Evolutionary conservation across 1,284 basidiomycete species (phyloP).

Genomic region (Cutaneotrichosporon cavernicola): DNA sequence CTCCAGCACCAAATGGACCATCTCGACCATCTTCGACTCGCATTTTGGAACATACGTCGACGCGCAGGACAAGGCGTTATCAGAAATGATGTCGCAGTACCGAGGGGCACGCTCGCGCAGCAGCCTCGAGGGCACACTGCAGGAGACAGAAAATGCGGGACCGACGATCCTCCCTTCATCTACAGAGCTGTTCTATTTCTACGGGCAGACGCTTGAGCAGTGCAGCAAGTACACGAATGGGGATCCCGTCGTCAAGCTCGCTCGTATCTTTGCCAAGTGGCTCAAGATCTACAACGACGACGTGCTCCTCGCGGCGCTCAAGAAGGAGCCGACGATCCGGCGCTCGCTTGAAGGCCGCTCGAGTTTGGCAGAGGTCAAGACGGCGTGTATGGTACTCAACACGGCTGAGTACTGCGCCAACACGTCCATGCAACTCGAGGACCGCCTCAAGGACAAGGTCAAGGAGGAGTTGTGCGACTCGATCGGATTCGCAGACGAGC

Average conservation of each 20-base stretch:
- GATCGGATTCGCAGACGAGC: slow-evolving; percentile 78
- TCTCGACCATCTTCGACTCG: slow-evolving; percentile 84
- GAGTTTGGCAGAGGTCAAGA: slow-evolving; percentile 70
- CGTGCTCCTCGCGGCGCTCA: slow-evolving; percentile 69
- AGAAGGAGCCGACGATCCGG: slow-evolving; percentile 61
- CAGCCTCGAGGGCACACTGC: slow-evolving; percentile 64
- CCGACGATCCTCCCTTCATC: slow-evolving; percentile 82
- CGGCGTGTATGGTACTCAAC: slow-evolving; percentile 83
- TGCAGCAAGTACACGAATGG: slow-evolving; percentile 77
- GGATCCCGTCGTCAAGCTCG: slow-evolving; percentile 74
- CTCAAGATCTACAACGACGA: slow-evolving; percentile 91
- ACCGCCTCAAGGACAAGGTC: slow-evolving; percentile 82
- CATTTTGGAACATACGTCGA: slow-evolving; percentile 93
- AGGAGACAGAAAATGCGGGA: slow-evolving; percentile 58
- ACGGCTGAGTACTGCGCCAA: slow-evolving; percentile 97
- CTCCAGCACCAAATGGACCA: slow-evolving; percentile 57
- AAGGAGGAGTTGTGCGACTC: slow-evolving; percentile 70
- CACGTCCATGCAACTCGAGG: slow-evolving; percentile 89
- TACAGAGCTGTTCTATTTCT: slow-evolving; percentile 96
- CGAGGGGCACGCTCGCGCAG: slow-evolving; percentile 65
- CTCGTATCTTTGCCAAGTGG: slow-evolving; percentile 85
- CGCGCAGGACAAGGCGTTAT: slow-evolving; percentile 76
- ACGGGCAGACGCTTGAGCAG: slow-evolving; percentile 90
- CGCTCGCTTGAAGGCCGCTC: slow-evolving; percentile 73
- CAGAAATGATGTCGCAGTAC: slow-evolving; percentile 65